phyloP scores from a whole-genome alignment of 805 yeast genomes.

The Metschnikowia anglica region DNA sequence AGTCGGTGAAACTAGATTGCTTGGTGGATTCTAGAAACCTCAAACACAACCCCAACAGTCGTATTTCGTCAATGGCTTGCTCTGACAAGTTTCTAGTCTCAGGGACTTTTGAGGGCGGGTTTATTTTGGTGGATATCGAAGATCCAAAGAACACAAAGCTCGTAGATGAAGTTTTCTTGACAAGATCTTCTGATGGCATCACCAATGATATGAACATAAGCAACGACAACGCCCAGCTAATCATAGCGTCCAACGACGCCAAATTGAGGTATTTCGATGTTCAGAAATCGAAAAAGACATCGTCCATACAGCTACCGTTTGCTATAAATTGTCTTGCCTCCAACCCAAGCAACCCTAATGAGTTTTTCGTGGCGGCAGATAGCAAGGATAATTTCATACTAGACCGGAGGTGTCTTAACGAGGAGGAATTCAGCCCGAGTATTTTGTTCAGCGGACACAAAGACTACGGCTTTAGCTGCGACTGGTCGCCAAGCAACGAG shows the following conservation, averaged over 20 bases:
- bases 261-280: constrained; percentile 43
- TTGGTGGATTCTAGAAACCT: constrained; percentile 37
- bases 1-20: constrained; percentile 37
- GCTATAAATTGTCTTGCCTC: constrained; percentile 51
- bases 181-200: constrained; percentile 48
- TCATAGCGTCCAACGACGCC: constrained; percentile 53
- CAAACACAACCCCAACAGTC: constrained; percentile 31
- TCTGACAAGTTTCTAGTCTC: constrained; percentile 43
- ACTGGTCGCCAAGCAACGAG: constrained; percentile 49
- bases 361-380: constrained; percentile 54
- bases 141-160: constrained; percentile 22
- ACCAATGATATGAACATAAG: constrained; percentile 48
- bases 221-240: constrained; percentile 30
- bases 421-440: constrained; percentile 8
- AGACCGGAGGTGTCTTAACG: constrained; percentile 38
- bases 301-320: constrained; percentile 35
- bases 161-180: constrained; percentile 39
- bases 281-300: constrained; percentile 14
- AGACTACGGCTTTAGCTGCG: constrained; percentile 60
- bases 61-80: constrained; percentile 50
- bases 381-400: constrained; percentile 40
- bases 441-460: constrained; percentile 43
- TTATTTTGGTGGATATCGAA: constrained; percentile 37
- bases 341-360: constrained; percentile 38
- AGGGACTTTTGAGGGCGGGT: constrained; percentile 57